Percentiles rank a stretch among this genome's conserved stretches.
Evolutionary conservation across 106 monocot genomes (phyloP).

Genomic region (Hemerocallis citrina): DNA sequence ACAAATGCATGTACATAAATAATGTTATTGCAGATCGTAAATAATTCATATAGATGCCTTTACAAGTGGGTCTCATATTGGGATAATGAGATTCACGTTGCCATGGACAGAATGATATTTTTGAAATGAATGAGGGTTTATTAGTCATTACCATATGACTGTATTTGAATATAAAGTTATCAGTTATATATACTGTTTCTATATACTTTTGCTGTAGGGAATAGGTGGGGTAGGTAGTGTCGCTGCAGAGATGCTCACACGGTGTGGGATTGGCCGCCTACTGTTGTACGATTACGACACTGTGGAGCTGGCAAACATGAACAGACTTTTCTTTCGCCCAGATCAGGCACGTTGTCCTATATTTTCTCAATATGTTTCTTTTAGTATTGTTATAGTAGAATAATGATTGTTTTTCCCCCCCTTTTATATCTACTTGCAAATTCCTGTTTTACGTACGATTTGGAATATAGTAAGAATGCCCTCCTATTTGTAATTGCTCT

Average conservation of each 20-base stretch:
- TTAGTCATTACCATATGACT: no score
- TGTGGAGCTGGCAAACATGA: conserved; percentile 96
- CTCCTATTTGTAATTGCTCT: not conserved
- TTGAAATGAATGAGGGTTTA: no score
- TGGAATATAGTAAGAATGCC: not conserved
- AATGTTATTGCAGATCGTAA: no score
- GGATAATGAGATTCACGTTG: no score
- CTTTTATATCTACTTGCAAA: not conserved
- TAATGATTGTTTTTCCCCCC: not conserved
- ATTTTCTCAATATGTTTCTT: not conserved
- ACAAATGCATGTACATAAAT: no score
- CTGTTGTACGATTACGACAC: conserved; percentile 96
- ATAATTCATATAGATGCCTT: no score
- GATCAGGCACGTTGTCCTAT: conserved; percentile 68
- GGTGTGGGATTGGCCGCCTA: conserved; percentile 90
- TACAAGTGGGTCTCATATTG: no score
- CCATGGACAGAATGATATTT: no score
- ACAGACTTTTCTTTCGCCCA: conserved; percentile 95
- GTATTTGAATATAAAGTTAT: no score
- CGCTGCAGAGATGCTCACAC: conserved; percentile 96
- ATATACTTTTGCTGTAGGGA: conserved; percentile 58
- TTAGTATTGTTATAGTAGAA: not conserved
- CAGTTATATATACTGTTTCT: no score
- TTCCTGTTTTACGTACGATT: not conserved
- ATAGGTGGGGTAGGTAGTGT: conserved; percentile 99